A percentile compares a stretch with the other conserved stretches of the same genome.
These are phyloP conservation scores for Eucalyptus polyanthemos DNA, from an alignment of 345 rosid species.

Conservation along the genomic window DNA sequence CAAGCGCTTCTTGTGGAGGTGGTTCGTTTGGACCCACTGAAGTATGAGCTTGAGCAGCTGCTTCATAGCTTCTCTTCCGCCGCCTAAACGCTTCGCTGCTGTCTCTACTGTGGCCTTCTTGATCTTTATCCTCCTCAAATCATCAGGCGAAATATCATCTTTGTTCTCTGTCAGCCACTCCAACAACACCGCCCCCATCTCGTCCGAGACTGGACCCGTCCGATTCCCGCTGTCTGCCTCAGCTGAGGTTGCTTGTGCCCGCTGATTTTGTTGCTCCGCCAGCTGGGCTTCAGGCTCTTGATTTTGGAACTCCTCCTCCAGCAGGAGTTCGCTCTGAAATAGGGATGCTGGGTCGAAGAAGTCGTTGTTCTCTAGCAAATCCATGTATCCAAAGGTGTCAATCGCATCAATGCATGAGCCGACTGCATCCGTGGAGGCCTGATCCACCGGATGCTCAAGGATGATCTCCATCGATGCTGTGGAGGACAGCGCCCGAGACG, in stretches of 20 bases:
- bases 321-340: slow-evolving; percentile 28
- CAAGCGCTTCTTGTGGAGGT: slow-evolving; percentile 47
- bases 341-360: slow-evolving; percentile 64
- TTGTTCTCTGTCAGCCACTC: slow-evolving; percentile 90
- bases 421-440: not conserved
- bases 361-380: slow-evolving; percentile 58
- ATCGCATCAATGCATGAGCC: slow-evolving; percentile 59
- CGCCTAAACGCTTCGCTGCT: slow-evolving; percentile 79
- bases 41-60: slow-evolving; percentile 87
- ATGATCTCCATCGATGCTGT: slow-evolving; percentile 66
- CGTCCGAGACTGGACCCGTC: slow-evolving; percentile 19
- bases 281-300: not conserved
- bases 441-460: not conserved
- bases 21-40: slow-evolving; percentile 94
- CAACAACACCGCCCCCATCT: slow-evolving; percentile 67
- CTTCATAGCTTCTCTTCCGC: slow-evolving; percentile 91
- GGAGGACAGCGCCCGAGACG: slow-evolving; percentile 44
- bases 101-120: slow-evolving; percentile 91
- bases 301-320: not conserved
- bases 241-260: not conserved
- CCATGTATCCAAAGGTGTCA: slow-evolving; percentile 83
- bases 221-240: not conserved
- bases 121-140: slow-evolving; percentile 74
- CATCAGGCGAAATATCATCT: slow-evolving; percentile 84
- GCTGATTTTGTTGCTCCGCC: not conserved